These are phyloP conservation scores for Bacterosira constricta DNA, from an alignment of 108 stramenopile species.

Conservation along the genomic window DNA sequence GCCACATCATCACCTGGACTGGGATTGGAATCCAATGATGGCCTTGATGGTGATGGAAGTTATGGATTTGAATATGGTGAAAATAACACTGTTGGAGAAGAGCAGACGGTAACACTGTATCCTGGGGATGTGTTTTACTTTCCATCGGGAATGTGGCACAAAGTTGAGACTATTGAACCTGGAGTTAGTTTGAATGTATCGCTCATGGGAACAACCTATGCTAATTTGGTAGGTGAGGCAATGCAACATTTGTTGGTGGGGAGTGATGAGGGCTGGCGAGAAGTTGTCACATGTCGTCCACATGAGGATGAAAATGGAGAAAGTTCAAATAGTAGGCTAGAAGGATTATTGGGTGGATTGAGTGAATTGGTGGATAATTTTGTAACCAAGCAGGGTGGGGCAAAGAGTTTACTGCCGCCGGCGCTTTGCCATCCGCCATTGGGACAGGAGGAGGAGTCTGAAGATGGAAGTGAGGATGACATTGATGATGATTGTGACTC, in stretches of 20 bases:
- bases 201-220: constrained; percentile 87
- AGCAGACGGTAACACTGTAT: constrained; percentile 52
- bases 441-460: constrained; percentile 12
- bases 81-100: constrained; percentile 60
- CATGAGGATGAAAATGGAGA: constrained; percentile 10
- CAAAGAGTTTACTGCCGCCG: constrained; percentile 66
- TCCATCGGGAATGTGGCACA: constrained; percentile 93
- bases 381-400: constrained; percentile 46
- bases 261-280: constrained; percentile 65
- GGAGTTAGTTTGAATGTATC: constrained; percentile 88
- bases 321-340: constrained; percentile 47
- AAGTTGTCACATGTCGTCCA: constrained; percentile 46
- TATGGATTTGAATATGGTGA: constrained; percentile 60
- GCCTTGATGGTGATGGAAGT: not conserved
- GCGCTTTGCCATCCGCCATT: constrained; percentile 52
- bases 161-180: constrained; percentile 80
- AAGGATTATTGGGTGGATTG: constrained; percentile 53
- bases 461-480: constrained; percentile 17
- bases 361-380: constrained; percentile 51
- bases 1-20: not conserved
- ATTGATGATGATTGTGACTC: constrained; percentile 2
- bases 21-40: constrained; percentile 5
- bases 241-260: constrained; percentile 75
- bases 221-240: constrained; percentile 64
- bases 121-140: constrained; percentile 93